Evolutionary conservation across 306 rosid genomes (phyloP), one percentile per base, ranked within the genome.

Genomic region (Fragaria vesca): DNA sequence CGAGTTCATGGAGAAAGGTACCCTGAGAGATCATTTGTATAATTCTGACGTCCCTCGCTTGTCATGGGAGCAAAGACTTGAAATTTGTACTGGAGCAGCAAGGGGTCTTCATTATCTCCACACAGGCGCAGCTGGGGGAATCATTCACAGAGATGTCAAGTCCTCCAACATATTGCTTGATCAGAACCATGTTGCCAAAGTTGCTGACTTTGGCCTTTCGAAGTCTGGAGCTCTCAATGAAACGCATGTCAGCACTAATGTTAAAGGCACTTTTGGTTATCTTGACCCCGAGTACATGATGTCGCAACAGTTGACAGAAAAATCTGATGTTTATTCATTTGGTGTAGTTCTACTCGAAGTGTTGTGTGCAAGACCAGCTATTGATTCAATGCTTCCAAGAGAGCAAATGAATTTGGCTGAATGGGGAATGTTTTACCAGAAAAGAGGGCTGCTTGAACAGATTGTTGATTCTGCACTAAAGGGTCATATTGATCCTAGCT

Each of bases 191-290:
- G 81, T 85, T 1, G 88, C 91, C 26, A 87, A 87, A 79, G 91
- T 89, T 34, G 75, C 91, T 8, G 91, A 89, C 40, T 89, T 89
- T 75, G 91, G 88, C 62, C 88, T 87, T 68, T 87, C 91, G 0
- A 85, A 77, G 72, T 66, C 85, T 18, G 77, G 87, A 12, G 77
- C 84, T 47, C 76, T 75, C 2, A 88, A 80, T 28, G 89, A 81
- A 47, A 76, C 86, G 12, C 88, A 87, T 76, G 87, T 89, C 32
- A 87, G 88, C 82, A 85, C 89, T 32, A 67, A 17, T 58, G 84
- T 89, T 2, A 89, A 85, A 66, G 89, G 93, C 76, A 87, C 88
- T 13, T 69, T 87, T 12, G 91, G 91, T 6, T 89, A 87, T 52
- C 86, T 89, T 0, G 93, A 89, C 72, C 91, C 91, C 2, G 89